Base-by-base conservation (phyloP, 345 rosid species). In the Melaleuca quinquenervia region DNA sequence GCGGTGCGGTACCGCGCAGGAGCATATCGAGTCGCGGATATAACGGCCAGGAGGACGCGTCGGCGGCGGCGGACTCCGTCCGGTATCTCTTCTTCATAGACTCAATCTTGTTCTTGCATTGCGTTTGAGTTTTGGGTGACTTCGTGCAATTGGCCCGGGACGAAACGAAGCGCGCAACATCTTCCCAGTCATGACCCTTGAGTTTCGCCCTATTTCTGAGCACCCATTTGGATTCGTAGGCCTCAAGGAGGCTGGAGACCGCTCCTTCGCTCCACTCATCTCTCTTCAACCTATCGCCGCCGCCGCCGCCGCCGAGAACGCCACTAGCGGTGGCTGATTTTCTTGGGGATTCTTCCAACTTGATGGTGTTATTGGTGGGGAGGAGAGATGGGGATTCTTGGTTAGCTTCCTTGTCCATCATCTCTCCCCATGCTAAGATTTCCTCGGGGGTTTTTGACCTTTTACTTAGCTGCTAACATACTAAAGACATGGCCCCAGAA, bases 241-340 rank as follows among this genome's bases (percentile, higher is more conserved):
- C 98, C 84, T 97, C 99, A 6, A 97, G 98, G n/a, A 97, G 90
- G 84, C 89, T 90, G 2, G 98, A 94, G 27, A 97, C 99, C 0
- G 98, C 99, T 29, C 99, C 99, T 90, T 97, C 98, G 76, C 99
- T 97, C 99, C 98, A 97, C 78, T 97, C 99, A 86, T 97, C 99
- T 14, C 98, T 92, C 83, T 97, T 97, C 21, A 96, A 74, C 88
- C 98, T 92, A 36, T 95, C 98, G 1, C 91, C 91, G 20, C 89
- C 88, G 26, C 90, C 62, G 5, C 90, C 53, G 36, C 91, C 84
- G 16, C 89, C 89, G 16, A 86, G 88, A 26, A 84, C 86, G 18
- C 51, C 84, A 3, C 88, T 87, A 5, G 82, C 50, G 2, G 86
- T 0, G 75, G 86, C 5, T 6, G 55, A 70, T 75, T 89, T 92